These are phyloP conservation scores for Thalassiosira mediterranea DNA, from an alignment of 352 stramenopile genomes.

Conservation along the genomic window DNA sequence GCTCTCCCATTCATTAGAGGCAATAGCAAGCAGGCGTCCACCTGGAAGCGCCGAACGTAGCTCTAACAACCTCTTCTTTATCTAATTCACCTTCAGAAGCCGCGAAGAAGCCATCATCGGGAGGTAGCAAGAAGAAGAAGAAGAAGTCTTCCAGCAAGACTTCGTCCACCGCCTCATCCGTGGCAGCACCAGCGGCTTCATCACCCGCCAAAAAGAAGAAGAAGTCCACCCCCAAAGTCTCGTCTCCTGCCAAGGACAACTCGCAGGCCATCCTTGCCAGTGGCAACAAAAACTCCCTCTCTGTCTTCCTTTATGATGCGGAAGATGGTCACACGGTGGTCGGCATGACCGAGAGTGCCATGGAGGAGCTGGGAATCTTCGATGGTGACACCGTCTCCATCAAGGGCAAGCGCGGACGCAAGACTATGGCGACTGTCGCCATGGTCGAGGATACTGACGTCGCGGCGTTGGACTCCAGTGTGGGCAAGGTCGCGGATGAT, in stretches of 20 bases:
- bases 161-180: constrained; percentile 4
- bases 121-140: constrained; percentile 46
- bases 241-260: constrained; percentile 41
- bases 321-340: constrained; percentile 80
- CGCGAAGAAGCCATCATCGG: constrained; percentile 30
- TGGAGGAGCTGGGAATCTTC: constrained; percentile 85
- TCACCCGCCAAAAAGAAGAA: constrained; percentile 40
- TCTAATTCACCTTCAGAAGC: constrained; percentile 6
- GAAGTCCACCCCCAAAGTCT: constrained; percentile 20
- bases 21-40: no score
- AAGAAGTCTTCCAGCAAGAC: constrained; percentile 25
- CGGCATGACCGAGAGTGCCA: constrained; percentile 70
- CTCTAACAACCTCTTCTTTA: not conserved
- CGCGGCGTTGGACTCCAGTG: constrained; percentile 45
- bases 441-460: constrained; percentile 66
- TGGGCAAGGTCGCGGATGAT: constrained; percentile 24
- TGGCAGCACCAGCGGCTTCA: not conserved
- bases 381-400: constrained; percentile 87
- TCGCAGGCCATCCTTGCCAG: constrained; percentile 66
- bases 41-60: no score
- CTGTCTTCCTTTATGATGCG: constrained; percentile 70
- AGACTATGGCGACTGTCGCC: constrained; percentile 84
- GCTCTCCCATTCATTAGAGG: no score
- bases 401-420: constrained; percentile 85
- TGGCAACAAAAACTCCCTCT: constrained; percentile 64